These are phyloP conservation scores for Yamadazyma triangularis DNA, from an alignment of 1,139 yeast genomes.

Conservation along the genomic window DNA sequence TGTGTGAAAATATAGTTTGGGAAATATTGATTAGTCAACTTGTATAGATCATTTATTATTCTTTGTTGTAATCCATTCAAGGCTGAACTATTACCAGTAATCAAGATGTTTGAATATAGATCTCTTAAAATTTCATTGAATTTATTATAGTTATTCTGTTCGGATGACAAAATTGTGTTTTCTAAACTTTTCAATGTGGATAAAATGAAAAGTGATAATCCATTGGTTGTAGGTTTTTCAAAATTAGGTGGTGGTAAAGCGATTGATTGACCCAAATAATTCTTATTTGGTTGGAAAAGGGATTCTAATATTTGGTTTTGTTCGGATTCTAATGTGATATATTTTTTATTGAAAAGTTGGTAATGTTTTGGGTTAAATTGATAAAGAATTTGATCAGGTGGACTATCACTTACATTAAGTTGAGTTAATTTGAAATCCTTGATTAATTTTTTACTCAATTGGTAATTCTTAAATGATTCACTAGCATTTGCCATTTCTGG, in stretches of 20 bases:
- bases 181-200: slow-evolving; percentile 35
- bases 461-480: slow-evolving; percentile 46
- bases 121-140: slow-evolving; percentile 40
- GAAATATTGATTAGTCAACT: slow-evolving; percentile 40
- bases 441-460: slow-evolving; percentile 35
- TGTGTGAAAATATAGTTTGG: slow-evolving; percentile 42
- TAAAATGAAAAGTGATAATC: slow-evolving; percentile 37
- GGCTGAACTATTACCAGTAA: slow-evolving; percentile 63
- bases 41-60: slow-evolving; percentile 53
- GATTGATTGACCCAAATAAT: slow-evolving; percentile 23
- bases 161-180: slow-evolving; percentile 23
- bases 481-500: slow-evolving; percentile 19
- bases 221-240: slow-evolving; percentile 38
- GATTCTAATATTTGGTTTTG: slow-evolving; percentile 47
- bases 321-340: slow-evolving; percentile 36
- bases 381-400: slow-evolving; percentile 9
- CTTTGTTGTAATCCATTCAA: slow-evolving; percentile 60
- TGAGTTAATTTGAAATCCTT: slow-evolving; percentile 48
- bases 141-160: slow-evolving; percentile 21
- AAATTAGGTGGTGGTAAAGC: slow-evolving; percentile 17
- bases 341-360: slow-evolving; percentile 45
- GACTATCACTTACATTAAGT: slow-evolving; percentile 25
- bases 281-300: slow-evolving; percentile 49
- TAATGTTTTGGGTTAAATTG: slow-evolving; percentile 21
- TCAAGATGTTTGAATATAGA: slow-evolving; percentile 53